These are phyloP conservation scores for Neobulgaria alba DNA, from an alignment of 2,329 filamentous ascomycete species.

Conservation along the genomic window DNA sequence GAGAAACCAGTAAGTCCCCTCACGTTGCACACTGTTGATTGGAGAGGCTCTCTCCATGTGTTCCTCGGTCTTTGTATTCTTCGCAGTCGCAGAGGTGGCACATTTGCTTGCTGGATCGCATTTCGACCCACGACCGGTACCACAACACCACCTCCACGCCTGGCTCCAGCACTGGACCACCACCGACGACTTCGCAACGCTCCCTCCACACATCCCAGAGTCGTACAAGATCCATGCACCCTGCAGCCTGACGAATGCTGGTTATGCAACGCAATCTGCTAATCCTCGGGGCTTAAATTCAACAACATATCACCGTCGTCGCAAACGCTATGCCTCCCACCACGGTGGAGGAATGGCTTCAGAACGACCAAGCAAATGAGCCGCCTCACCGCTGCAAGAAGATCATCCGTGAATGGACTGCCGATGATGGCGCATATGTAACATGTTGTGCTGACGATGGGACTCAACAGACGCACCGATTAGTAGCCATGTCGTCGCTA, in stretches of 20 bases:
- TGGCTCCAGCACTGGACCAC: too few relatives aligned
- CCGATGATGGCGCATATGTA: slow-evolving; percentile 27
- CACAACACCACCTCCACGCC: slow-evolving; percentile 3
- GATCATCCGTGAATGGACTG: slow-evolving; percentile 26
- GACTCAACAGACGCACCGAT: slow-evolving; percentile 27
- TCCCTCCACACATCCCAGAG: slow-evolving; percentile 8
- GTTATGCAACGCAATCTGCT: slow-evolving; percentile 24
- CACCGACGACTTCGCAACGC: slow-evolving; percentile 1
- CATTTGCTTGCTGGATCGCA: slow-evolving; percentile 10
- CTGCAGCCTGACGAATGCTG: slow-evolving; percentile 27
- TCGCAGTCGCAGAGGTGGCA: slow-evolving; percentile 12
- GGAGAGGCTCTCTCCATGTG: too few relatives aligned
- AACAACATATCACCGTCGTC: slow-evolving; percentile 12
- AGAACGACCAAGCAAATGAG: slow-evolving; percentile 21
- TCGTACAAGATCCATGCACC: slow-evolving; percentile 27
- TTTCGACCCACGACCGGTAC: neutral
- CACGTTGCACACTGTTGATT: too few relatives aligned
- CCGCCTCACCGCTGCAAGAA: slow-evolving; percentile 29
- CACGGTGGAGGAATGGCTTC: slow-evolving; percentile 29
- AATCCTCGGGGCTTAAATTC: slow-evolving; percentile 15
- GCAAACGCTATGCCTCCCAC: slow-evolving; percentile 25
- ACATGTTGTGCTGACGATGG: slow-evolving; percentile 32
- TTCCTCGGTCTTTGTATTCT: too few relatives aligned
- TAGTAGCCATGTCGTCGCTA: slow-evolving; percentile 60
- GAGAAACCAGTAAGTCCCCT: slow-evolving; percentile 12